Conservation (phyloP, 1,139 yeast species). For the Taphrina flavorubra region DNA sequence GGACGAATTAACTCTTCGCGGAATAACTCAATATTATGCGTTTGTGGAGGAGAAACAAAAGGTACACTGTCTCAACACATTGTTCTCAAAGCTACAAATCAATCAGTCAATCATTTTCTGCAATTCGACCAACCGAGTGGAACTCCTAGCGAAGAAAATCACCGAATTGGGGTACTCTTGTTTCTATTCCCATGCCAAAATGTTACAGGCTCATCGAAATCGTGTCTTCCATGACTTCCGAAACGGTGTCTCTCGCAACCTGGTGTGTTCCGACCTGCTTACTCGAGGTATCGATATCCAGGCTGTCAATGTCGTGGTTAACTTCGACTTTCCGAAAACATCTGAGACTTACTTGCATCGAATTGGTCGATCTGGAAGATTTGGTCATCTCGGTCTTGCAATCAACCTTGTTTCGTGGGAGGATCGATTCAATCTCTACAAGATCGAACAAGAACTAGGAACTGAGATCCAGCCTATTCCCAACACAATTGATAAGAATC, state of each 20-base stretch:
- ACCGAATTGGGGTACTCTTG: constrained; percentile 97
- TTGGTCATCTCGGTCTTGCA: constrained; percentile 97
- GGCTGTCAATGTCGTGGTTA: constrained; percentile 96
- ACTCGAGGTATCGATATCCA: constrained; percentile 99
- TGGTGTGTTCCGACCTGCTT: constrained; percentile 93
- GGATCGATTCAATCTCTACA: constrained; percentile 84
- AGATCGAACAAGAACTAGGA: constrained; percentile 95
- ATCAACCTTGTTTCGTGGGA: constrained; percentile 96
- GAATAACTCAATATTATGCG: constrained; percentile 96
- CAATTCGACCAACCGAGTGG: constrained; percentile 95
- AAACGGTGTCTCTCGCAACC: constrained; percentile 95
- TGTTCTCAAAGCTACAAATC: constrained; percentile 89
- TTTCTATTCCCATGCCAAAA: constrained; percentile 94
- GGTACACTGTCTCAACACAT: constrained; percentile 90
- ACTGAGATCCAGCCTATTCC: constrained; percentile 98
- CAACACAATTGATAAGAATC: constrained; percentile 78
- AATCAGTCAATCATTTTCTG: constrained; percentile 96
- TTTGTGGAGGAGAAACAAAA: constrained; percentile 97
- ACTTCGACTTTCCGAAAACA: constrained; percentile 97
- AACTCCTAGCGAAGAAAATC: constrained; percentile 89
- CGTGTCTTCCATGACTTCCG: constrained; percentile 98
- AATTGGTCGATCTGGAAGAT: constrained; percentile 99
- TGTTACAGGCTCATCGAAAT: constrained; percentile 97
- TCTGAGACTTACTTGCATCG: constrained; percentile 98
- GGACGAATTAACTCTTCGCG: constrained; percentile 96